Conservation (phyloP, 2,329 filamentous ascomycete genomes). For the Paraconiothyrium brasiliense region DNA sequence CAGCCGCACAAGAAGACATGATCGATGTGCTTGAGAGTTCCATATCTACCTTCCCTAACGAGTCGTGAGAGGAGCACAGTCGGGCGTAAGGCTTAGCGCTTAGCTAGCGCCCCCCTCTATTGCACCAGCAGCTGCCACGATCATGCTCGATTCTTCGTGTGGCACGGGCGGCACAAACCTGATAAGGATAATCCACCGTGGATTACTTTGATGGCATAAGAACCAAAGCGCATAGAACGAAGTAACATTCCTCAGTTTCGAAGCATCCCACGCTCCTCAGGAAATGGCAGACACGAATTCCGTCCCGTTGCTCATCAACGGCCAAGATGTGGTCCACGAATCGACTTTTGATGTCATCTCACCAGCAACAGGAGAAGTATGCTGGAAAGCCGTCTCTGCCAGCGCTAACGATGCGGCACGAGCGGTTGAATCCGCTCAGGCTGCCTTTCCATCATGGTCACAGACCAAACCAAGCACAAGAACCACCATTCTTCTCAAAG, state of each 20-base stretch:
- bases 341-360: constrained; percentile 52
- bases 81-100: background rate
- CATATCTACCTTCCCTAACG: constrained; percentile 21
- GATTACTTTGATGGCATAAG: background rate
- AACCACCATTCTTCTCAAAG: constrained; percentile 74
- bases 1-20: constrained; percentile 24
- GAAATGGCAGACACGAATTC: constrained; percentile 1
- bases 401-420: constrained; percentile 63
- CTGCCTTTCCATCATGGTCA: constrained; percentile 73
- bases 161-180: background rate
- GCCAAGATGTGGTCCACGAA: constrained; percentile 53
- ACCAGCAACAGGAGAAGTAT: constrained; percentile 63
- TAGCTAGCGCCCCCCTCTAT: background rate
- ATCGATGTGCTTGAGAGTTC: constrained; percentile 37
- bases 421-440: constrained; percentile 66
- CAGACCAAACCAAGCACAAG: constrained; percentile 66
- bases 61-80: background rate
- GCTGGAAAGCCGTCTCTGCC: constrained; percentile 63
- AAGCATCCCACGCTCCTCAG: background rate
- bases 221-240: background rate
- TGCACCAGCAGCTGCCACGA: background rate
- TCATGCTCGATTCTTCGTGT: background rate
- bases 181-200: background rate
- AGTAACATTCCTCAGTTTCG: background rate
- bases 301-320: constrained; percentile 55